A percentile compares a stretch with the other conserved stretches of the same genome.
These are phyloP conservation scores for Hylodesmum podocarpum DNA, from an alignment of 306 rosid species.

Conservation along the genomic window DNA sequence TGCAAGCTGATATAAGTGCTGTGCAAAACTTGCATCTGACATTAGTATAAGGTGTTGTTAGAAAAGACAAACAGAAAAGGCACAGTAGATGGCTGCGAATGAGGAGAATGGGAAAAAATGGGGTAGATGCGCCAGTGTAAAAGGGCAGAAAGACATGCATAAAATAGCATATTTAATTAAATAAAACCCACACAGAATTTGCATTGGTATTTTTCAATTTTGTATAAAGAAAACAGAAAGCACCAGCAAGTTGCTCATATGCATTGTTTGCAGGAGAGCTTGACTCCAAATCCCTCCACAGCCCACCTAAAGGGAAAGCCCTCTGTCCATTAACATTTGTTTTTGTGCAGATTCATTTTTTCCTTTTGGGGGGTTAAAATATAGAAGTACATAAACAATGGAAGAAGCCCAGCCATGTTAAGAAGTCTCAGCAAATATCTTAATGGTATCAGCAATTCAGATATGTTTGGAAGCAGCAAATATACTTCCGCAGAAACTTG, in stretches of 20 bases:
- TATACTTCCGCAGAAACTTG: constrained; percentile 25
- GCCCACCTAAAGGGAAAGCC: not conserved
- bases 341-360: not conserved
- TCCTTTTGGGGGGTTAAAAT: not conserved
- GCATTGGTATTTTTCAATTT: not conserved
- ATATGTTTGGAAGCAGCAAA: constrained; percentile 8
- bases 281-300: not conserved
- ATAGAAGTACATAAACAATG: not conserved
- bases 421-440: not conserved
- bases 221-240: not conserved
- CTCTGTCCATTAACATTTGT: not conserved
- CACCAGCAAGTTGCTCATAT: not conserved
- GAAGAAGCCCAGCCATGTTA: not conserved
- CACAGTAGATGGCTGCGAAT: not conserved
- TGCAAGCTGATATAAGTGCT: constrained; percentile 45
- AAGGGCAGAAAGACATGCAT: not conserved
- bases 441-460: not conserved
- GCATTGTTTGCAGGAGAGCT: constrained; percentile 7
- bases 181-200: not conserved
- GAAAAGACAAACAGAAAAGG: constrained; percentile 7
- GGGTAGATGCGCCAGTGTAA: not conserved
- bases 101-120: not conserved
- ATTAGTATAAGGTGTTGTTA: constrained; percentile 24
- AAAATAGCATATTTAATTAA: not conserved
- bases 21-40: constrained; percentile 51